phyloP scores from a whole-genome alignment of 192 early-diverging fungal species.

The Coemansia sp. region DNA sequence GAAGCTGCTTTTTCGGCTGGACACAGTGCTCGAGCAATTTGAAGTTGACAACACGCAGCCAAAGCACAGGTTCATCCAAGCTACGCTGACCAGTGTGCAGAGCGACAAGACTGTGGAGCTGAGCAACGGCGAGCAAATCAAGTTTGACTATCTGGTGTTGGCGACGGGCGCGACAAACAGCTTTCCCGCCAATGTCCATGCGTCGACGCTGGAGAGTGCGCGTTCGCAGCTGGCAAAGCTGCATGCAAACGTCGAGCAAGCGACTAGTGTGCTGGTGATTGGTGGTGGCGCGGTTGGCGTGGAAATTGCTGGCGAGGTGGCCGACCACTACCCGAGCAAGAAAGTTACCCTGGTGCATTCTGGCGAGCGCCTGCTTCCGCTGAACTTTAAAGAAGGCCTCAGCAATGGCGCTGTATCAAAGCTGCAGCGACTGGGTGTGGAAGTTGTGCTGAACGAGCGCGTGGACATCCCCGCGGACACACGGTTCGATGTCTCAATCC shows the following conservation, averaged over 20 bases:
- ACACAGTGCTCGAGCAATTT: conserved; percentile 28
- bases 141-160: conserved; percentile 67
- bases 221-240: conserved; percentile 19
- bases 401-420: conserved; percentile 42
- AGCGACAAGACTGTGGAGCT: conserved; percentile 41
- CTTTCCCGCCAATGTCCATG: conserved; percentile 46
- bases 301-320: conserved; percentile 59
- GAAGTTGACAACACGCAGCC: conserved; percentile 13
- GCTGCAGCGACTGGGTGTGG: conserved; percentile 46
- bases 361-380: conserved; percentile 37
- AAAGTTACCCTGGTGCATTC: conserved; percentile 53
- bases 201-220: conserved; percentile 32
- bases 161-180: conserved; percentile 62
- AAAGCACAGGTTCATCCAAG: conserved; percentile 55
- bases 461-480: conserved; percentile 34
- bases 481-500: conserved; percentile 44
- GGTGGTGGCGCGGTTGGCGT: conserved; percentile 70
- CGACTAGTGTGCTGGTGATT: conserved; percentile 57
- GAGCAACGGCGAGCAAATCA: conserved; percentile 47
- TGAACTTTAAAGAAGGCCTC: conserved; percentile 45
- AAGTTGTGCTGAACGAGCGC: conserved; percentile 54
- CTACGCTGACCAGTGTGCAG: conserved; percentile 38
- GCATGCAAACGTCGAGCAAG: conserved; percentile 48
- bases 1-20: conserved; percentile 52
- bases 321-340: conserved; percentile 49